Evolutionary conservation across 1,139 yeast species (phyloP).

Genomic region (Kodamaea sp.): DNA sequence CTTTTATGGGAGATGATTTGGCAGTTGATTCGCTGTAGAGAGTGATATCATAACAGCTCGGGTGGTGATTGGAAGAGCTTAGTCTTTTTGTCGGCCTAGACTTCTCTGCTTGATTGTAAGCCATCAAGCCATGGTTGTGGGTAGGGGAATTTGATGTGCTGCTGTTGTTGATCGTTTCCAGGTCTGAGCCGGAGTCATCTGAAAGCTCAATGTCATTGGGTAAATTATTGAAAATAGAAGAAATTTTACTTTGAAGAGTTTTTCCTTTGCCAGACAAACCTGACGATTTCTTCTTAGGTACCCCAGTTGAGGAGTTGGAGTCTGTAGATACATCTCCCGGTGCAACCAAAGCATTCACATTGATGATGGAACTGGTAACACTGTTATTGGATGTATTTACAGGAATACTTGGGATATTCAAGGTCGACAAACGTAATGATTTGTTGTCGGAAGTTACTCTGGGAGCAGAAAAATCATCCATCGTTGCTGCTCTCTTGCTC

Average conservation of each 20-base stretch:
- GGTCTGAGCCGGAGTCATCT: slow-evolving; percentile 50
- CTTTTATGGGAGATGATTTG: slow-evolving; percentile 33
- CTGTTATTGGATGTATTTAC: slow-evolving; percentile 18
- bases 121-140: slow-evolving; percentile 9
- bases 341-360: slow-evolving; percentile 28
- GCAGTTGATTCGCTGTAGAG: slow-evolving; percentile 32
- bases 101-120: slow-evolving; percentile 1
- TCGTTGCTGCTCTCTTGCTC: slow-evolving; percentile 1
- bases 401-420: slow-evolving; percentile 18
- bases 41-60: slow-evolving; percentile 23
- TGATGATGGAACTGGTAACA: slow-evolving; percentile 34
- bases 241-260: slow-evolving; percentile 26
- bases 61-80: slow-evolving; percentile 12
- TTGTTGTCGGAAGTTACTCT: slow-evolving; percentile 36
- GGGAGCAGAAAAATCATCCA: slow-evolving; percentile 14
- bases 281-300: neutral
- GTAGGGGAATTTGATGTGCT: slow-evolving; percentile 17
- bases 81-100: slow-evolving; percentile 1
- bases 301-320: neutral
- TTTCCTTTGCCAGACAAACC: slow-evolving; percentile 3
- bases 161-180: slow-evolving; percentile 32
- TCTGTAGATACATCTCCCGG: neutral
- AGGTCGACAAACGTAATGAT: slow-evolving; percentile 30
- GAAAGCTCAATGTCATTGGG: slow-evolving; percentile 53
- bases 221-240: slow-evolving; percentile 46